Percentiles rank a stretch among this genome's conserved stretches.
Conservation (phyloP, 2,329 filamentous ascomycete genomes). For the Scorias spongiosa region DNA sequence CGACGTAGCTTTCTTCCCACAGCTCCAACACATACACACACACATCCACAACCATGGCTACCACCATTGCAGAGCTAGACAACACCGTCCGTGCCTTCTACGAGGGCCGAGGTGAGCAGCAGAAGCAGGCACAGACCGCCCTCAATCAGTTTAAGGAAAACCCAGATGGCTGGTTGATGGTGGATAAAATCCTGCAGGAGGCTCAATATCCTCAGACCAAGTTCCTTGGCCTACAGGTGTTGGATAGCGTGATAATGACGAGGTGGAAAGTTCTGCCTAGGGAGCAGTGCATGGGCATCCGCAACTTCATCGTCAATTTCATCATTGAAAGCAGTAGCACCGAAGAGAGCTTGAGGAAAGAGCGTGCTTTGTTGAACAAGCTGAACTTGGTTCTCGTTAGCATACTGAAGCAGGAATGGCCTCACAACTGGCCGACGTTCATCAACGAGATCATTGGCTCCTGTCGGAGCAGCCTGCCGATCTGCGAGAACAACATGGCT, state of each 20-base stretch:
- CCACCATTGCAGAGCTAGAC: constrained; percentile 87
- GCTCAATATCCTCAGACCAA: constrained; percentile 92
- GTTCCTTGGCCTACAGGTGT: constrained; percentile 88
- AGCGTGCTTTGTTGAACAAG: constrained; percentile 91
- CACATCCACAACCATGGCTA: constrained; percentile 35
- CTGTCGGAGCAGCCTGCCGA: constrained; percentile 85
- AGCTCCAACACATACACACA: too few species aligned
- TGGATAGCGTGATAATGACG: constrained; percentile 97
- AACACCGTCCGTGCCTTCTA: constrained; percentile 93
- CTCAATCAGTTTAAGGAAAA: constrained; percentile 99
- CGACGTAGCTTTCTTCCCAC: too few species aligned
- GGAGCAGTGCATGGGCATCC: constrained; percentile 93
- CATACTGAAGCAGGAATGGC: constrained; percentile 98
- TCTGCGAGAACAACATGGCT: constrained; percentile 99
- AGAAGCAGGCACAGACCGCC: constrained; percentile 88
- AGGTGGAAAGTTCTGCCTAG: constrained; percentile 96
- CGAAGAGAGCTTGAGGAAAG: constrained; percentile 70
- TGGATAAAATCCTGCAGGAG: constrained; percentile 91
- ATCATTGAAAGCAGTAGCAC: constrained; percentile 87
- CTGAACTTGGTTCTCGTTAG: constrained; percentile 94
- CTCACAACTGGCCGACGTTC: constrained; percentile 98
- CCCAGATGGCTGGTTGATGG: constrained; percentile 91
- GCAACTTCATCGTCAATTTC: constrained; percentile 97
- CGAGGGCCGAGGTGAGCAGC: constrained; percentile 86
- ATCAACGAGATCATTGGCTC: constrained; percentile 99